Percentiles rank a stretch among this genome's conserved stretches.
Conservation (phyloP, 768 basidiomycete genomes). For the Clavaria fumosa region DNA sequence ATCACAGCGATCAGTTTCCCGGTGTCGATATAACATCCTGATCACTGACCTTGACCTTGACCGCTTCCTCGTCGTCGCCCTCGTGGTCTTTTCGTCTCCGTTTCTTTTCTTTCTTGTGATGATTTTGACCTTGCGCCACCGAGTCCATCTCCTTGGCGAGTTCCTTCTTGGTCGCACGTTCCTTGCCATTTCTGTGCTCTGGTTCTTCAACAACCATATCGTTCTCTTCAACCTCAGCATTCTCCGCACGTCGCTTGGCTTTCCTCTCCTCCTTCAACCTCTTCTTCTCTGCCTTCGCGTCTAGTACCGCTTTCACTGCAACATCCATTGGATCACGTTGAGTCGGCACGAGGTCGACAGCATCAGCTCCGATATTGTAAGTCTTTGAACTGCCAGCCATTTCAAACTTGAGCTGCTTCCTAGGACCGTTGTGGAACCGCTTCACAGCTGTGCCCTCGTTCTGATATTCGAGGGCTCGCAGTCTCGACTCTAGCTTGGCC, state of each 20-base stretch:
- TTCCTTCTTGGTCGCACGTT: too few species aligned
- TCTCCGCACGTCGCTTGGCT: constrained; percentile 52
- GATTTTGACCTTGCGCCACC: constrained; percentile 30
- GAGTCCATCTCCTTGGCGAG: too few species aligned
- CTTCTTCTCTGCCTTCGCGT: constrained; percentile 81
- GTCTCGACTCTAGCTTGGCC: constrained; percentile 85
- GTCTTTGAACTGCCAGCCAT: constrained; percentile 63
- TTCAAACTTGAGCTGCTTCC: constrained; percentile 69
- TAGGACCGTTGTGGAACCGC: constrained; percentile 41
- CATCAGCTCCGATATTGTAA: constrained; percentile 82
- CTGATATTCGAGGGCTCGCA: constrained; percentile 79
- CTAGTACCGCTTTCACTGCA: constrained; percentile 59
- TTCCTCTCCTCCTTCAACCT: constrained; percentile 63
- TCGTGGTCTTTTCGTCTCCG: constrained; percentile 24
- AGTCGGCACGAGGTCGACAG: constrained; percentile 69
- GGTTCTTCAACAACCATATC: constrained; percentile 10
- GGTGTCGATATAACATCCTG: constrained; percentile 33
- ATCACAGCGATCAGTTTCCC: constrained; percentile 33
- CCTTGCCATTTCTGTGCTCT: too few species aligned
- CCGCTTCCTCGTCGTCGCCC: constrained; percentile 22
- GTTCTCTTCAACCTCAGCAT: constrained; percentile 19
- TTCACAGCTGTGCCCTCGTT: constrained; percentile 59
- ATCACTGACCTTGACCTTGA: constrained; percentile 16
- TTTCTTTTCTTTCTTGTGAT: constrained; percentile 19
- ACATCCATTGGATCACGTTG: constrained; percentile 68